Evolutionary conservation across 1,284 basidiomycete genomes (phyloP), one percentile per base, ranked within the genome.

Genomic region (Trametes polyzona): DNA sequence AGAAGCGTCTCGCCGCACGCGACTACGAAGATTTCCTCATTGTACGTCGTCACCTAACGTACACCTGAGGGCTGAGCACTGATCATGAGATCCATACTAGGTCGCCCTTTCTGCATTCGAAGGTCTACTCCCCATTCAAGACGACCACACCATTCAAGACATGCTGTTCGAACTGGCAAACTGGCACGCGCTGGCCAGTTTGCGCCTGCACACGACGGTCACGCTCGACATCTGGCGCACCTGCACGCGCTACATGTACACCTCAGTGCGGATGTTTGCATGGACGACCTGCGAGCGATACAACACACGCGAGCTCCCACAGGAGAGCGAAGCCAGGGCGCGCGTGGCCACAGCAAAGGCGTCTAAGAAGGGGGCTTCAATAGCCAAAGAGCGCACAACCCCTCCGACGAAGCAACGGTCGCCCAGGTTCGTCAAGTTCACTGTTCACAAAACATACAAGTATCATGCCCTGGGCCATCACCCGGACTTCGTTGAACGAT

Each of bases 111-210:
- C n/a, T n/a, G n/a, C n/a, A n/a, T n/a, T n/a, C n/a, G n/a, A n/a
- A n/a, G n/a, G n/a, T n/a, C n/a, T n/a, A n/a, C n/a, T n/a, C n/a
- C n/a, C n/a, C n/a, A n/a, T n/a, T n/a, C n/a, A n/a, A n/a, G n/a
- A n/a, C n/a, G n/a, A n/a, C n/a, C n/a, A n/a, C n/a, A n/a, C n/a
- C n/a, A n/a, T n/a, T n/a, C n/a, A n/a, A n/a, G n/a, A n/a, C n/a
- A n/a, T n/a, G n/a, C n/a, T n/a, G n/a, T n/a, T n/a, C n/a, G n/a
- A n/a, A n/a, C n/a, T n/a, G n/a, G n/a, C n/a, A n/a, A n/a, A n/a
- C n/a, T n/a, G n/a, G n/a, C n/a, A 27, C 1, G 27, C n/a, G n/a
- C n/a, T n/a, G n/a, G 70, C 73, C 0, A 75, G 74, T 33, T 57
- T 75, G 0, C 68, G 67, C 0, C 42, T 69, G 12, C 74, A 76